A percentile compares a stretch with the other conserved stretches of the same genome.
Conservation (phyloP, 768 basidiomycete species). For the Phylloporus rhodoxanthus region DNA sequence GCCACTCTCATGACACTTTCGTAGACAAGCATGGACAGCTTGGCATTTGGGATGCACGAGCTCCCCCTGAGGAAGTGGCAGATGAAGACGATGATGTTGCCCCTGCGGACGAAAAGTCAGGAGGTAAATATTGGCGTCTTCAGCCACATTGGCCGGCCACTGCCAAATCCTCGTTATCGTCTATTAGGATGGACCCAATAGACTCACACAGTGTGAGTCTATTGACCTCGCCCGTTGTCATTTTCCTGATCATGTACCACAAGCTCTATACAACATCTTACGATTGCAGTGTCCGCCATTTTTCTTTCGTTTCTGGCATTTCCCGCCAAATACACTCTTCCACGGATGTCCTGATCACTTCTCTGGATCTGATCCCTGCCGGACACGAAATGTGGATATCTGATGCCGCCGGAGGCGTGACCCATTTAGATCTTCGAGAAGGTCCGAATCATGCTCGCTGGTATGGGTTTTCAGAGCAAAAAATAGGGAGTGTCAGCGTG, state of each 20-base stretch:
- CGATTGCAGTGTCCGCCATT: slow-evolving; percentile 68
- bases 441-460: slow-evolving; percentile 47
- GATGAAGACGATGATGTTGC: slow-evolving; percentile 58
- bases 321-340: slow-evolving; percentile 65
- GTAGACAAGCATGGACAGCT: slow-evolving; percentile 78
- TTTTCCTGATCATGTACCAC: neutral
- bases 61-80: slow-evolving; percentile 54
- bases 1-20: slow-evolving; percentile 1
- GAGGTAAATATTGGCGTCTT: slow-evolving; percentile 75
- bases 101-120: slow-evolving; percentile 40
- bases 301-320: slow-evolving; percentile 67
- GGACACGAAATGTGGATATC: slow-evolving; percentile 86
- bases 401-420: slow-evolving; percentile 63
- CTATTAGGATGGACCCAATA: slow-evolving; percentile 69
- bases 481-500: slow-evolving; percentile 75
- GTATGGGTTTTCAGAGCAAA: slow-evolving; percentile 62
- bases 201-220: slow-evolving; percentile 63
- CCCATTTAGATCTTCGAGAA: slow-evolving; percentile 72
- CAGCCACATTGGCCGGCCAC: slow-evolving; percentile 83
- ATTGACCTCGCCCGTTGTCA: neutral
- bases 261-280: slow-evolving; percentile 81
- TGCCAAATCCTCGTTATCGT: slow-evolving; percentile 73
- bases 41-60: slow-evolving; percentile 83
- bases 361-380: slow-evolving; percentile 58
- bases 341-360: slow-evolving; percentile 55